Percentiles rank a stretch among this genome's conserved stretches.
phyloP scores from a whole-genome alignment of 192 early-diverging fungal species.

The Dimargaris xerosporica region DNA sequence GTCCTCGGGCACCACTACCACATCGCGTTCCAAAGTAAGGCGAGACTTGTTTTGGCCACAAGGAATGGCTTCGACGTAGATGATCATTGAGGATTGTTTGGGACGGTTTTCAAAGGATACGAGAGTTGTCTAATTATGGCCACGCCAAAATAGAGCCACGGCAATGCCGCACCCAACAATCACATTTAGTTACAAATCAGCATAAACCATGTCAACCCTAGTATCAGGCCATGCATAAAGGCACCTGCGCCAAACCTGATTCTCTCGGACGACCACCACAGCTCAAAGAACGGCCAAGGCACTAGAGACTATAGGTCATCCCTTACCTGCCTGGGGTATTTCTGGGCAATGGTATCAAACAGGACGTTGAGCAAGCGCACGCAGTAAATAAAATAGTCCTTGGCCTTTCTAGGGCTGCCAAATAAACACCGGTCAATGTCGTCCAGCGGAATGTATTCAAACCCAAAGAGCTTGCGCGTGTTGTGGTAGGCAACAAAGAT shows the following conservation, averaged over 20 bases:
- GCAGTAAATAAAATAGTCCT: conserved; percentile 48
- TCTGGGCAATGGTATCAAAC: conserved; percentile 39
- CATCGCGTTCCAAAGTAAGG: conserved; percentile 10
- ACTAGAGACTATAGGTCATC: too few species aligned
- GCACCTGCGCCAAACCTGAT: too few species aligned
- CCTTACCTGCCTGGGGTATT: conserved; percentile 32
- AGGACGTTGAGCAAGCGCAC: conserved; percentile 45
- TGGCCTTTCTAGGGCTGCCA: conserved; percentile 49
- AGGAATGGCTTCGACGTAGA: conserved; percentile 39
- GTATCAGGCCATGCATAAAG: too few species aligned
- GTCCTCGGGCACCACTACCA: not conserved
- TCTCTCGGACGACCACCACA: too few species aligned
- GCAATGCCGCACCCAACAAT: too few species aligned
- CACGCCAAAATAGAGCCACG: too few species aligned
- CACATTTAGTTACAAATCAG: too few species aligned
- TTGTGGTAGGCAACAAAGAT: conserved; percentile 89
- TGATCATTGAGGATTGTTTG: conserved; percentile 12
- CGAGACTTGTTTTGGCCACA: conserved; percentile 19
- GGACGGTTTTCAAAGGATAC: conserved; percentile 31
- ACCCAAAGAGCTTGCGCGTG: conserved; percentile 79
- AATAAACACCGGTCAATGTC: conserved; percentile 72
- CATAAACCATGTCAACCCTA: too few species aligned
- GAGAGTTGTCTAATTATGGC: conserved; percentile 20
- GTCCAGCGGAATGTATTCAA: conserved; percentile 73
- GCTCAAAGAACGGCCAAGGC: too few species aligned